phyloP scores from a whole-genome alignment of 306 rosid species.

The Trichosanthes cucumerina region DNA sequence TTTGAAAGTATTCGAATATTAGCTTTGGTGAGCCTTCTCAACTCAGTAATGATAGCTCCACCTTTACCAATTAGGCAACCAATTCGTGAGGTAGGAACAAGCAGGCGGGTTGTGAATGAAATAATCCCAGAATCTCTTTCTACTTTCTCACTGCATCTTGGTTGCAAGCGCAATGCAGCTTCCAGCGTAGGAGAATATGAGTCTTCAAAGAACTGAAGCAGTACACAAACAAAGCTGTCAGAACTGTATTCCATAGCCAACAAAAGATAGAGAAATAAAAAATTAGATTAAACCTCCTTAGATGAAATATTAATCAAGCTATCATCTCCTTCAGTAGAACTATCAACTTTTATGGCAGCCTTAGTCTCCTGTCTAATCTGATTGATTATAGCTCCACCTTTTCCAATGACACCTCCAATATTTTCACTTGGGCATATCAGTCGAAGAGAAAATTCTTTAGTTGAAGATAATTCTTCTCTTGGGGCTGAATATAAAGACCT shows the following conservation, averaged over 20 bases:
- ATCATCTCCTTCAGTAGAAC: constrained; percentile 86
- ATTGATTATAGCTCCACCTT: constrained; percentile 87
- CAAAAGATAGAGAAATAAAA: background rate
- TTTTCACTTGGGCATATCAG: constrained; percentile 79
- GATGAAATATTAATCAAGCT: constrained; percentile 74
- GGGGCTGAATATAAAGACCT: constrained; percentile 88
- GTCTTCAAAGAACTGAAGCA: constrained; percentile 77
- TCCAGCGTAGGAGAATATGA: constrained; percentile 67
- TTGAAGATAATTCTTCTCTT: constrained; percentile 65
- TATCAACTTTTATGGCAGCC: constrained; percentile 88
- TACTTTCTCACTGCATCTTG: constrained; percentile 87
- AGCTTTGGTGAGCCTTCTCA: constrained; percentile 89
- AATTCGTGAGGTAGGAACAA: constrained; percentile 85
- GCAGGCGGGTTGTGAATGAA: constrained; percentile 85
- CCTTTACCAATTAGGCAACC: constrained; percentile 99
- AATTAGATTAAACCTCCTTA: constrained; percentile 56
- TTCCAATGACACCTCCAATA: constrained; percentile 96
- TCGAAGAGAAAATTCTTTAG: constrained; percentile 78
- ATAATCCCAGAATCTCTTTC: constrained; percentile 95
- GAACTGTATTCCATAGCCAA: constrained; percentile 6
- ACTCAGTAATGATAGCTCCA: constrained; percentile 86
- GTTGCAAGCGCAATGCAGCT: constrained; percentile 93
- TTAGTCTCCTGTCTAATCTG: constrained; percentile 94
- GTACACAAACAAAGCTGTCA: constrained; percentile 14
- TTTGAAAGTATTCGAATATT: constrained; percentile 80